Evolutionary conservation across 192 early-diverging fungal genomes (phyloP).

Genomic region (Backusella mclennaniae): DNA sequence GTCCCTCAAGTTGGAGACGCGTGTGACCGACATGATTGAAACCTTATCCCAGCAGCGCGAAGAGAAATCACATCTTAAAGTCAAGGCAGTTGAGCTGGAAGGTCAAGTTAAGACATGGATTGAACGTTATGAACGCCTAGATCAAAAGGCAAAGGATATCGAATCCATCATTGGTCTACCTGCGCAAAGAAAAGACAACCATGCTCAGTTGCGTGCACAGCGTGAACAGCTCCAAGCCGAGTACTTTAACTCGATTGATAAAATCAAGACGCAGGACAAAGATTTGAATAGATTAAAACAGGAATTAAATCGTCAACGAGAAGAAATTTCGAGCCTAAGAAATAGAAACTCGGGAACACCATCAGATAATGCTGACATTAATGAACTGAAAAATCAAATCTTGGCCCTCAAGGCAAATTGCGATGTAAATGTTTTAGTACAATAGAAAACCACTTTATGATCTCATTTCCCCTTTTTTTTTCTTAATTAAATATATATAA

Average conservation of each 20-base stretch:
- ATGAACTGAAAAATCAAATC: constrained; percentile 73
- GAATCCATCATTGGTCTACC: constrained; percentile 48
- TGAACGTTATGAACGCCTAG: constrained; percentile 70
- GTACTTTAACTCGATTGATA: constrained; percentile 51
- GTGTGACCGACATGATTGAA: constrained; percentile 94
- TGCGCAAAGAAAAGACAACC: constrained; percentile 55
- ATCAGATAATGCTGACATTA: constrained; percentile 56
- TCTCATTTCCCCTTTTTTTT: no score
- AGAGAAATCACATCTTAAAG: constrained; percentile 63
- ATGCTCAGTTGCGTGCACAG: constrained; percentile 52
- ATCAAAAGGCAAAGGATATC: constrained; percentile 53
- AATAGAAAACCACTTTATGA: neutral
- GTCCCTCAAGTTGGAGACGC: constrained; percentile 91
- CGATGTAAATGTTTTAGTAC: neutral
- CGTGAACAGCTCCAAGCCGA: constrained; percentile 60
- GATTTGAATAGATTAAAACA: constrained; percentile 59
- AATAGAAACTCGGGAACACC: constrained; percentile 24
- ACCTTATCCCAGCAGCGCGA: constrained; percentile 61
- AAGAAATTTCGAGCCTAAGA: constrained; percentile 62
- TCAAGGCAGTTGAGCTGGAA: constrained; percentile 39
- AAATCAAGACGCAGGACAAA: constrained; percentile 59
- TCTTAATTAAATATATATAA: no score
- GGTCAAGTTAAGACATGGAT: constrained; percentile 61
- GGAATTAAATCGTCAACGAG: constrained; percentile 55
- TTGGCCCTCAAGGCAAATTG: constrained; percentile 54